These are phyloP conservation scores for Mycena galopus DNA, from an alignment of 768 basidiomycete species.

Conservation along the genomic window DNA sequence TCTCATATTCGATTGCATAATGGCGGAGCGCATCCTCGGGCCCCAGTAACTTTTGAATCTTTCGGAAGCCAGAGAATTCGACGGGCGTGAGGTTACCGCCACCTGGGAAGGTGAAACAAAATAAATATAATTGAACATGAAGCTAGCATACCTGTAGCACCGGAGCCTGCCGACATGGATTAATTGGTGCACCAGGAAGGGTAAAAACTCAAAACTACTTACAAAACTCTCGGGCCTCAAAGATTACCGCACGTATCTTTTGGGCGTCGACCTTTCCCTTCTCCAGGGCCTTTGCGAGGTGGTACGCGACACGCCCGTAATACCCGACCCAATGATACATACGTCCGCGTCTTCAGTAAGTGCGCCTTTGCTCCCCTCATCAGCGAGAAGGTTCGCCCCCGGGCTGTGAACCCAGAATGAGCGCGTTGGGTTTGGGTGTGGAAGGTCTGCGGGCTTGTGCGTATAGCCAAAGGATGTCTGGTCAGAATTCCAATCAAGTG, in stretches of 20 bases:
- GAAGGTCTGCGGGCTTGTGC: slow-evolving; percentile 48
- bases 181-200: not conserved
- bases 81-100: slow-evolving; percentile 34
- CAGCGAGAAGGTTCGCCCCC: slow-evolving; percentile 74
- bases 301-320: slow-evolving; percentile 87
- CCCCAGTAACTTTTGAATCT: slow-evolving; percentile 10
- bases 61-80: no score
- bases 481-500: not conserved
- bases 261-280: slow-evolving; percentile 7
- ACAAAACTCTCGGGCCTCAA: slow-evolving; percentile 93
- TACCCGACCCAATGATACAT: slow-evolving; percentile 84
- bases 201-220: slow-evolving; percentile 51
- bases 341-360: slow-evolving; percentile 76
- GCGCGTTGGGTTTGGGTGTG: slow-evolving; percentile 72
- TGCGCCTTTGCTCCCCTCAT: slow-evolving; percentile 71
- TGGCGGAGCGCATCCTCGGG: slow-evolving; percentile 7
- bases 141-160: slow-evolving; percentile 77
- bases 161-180: slow-evolving; percentile 63
- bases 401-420: slow-evolving; percentile 81
- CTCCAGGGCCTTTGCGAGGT: slow-evolving; percentile 61
- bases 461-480: slow-evolving; percentile 2
- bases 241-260: slow-evolving; percentile 66
- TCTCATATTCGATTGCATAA: slow-evolving; percentile 33
- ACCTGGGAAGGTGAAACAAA: no score
- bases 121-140: no score